Evolutionary conservation across 495 filamentous ascomycete species (phyloP).

Genomic region (Trichoderma gamsii): DNA sequence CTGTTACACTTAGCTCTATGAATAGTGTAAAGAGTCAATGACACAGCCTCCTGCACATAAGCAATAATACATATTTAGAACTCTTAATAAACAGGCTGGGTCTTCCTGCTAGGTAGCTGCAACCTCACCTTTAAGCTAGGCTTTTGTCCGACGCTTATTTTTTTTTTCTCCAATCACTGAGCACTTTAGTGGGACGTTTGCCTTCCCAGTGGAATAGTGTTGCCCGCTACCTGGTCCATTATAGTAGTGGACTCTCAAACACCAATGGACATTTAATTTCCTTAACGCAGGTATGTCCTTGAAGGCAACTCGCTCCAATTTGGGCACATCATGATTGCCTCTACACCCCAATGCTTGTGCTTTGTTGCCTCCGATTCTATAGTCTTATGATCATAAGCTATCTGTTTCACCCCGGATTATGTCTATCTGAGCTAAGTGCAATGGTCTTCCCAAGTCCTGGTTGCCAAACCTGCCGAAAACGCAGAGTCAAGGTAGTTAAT

Average conservation of each 20-base stretch:
- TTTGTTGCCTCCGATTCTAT: background rate
- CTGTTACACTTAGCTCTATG: no score
- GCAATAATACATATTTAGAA: no score
- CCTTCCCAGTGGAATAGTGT: no score
- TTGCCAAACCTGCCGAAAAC: conserved; percentile 14
- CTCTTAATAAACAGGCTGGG: no score
- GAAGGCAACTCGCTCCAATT: background rate
- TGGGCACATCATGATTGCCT: background rate
- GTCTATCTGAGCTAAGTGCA: background rate
- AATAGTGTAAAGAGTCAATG: no score
- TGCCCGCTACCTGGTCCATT: background rate
- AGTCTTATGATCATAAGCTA: background rate
- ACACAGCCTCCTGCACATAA: no score
- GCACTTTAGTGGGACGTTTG: no score
- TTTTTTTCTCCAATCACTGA: no score
- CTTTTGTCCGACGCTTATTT: no score
- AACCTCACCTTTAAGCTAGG: no score
- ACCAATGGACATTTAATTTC: background rate
- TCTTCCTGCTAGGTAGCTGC: no score
- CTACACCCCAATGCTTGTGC: background rate
- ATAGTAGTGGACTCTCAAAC: background rate
- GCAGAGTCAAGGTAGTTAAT: conserved; percentile 5
- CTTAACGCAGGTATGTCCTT: background rate
- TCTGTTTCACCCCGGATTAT: background rate
- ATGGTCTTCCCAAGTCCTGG: conserved; percentile 19